Conservation (phyloP, 257 asterid species). For the Cruciata laevipes region DNA sequence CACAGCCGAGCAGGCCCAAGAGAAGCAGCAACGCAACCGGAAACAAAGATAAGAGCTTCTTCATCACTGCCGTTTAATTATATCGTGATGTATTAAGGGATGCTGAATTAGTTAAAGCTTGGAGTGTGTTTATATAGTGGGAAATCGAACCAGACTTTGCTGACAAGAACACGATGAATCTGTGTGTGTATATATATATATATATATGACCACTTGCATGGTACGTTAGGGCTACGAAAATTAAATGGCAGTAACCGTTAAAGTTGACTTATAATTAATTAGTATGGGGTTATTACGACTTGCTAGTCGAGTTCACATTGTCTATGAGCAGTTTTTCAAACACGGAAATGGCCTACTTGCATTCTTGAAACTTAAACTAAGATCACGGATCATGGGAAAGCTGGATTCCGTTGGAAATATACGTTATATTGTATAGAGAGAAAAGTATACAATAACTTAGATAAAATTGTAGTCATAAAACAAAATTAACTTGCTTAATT, state of each 20-base stretch:
- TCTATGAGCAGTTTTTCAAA: neutral
- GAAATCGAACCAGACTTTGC: neutral
- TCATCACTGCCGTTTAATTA: neutral
- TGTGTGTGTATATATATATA: too few species aligned
- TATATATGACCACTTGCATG: neutral
- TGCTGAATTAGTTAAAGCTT: neutral
- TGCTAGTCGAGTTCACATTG: neutral
- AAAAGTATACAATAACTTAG: too few species aligned
- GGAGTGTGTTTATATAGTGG: neutral
- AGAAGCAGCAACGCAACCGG: neutral
- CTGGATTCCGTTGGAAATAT: too few species aligned
- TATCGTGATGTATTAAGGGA: neutral
- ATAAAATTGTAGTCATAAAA: too few species aligned
- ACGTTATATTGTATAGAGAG: too few species aligned
- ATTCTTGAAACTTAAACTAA: too few species aligned
- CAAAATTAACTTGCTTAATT: too few species aligned
- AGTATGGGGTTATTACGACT: neutral
- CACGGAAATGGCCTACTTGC: neutral
- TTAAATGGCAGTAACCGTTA: neutral
- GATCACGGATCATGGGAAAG: too few species aligned
- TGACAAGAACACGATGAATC: too few species aligned
- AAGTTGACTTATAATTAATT: neutral
- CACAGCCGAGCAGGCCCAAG: neutral
- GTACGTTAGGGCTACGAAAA: neutral
- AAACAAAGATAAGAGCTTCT: neutral